Evolutionary conservation across 768 basidiomycete species (phyloP).

Genomic region (Mycena chlorophos): DNA sequence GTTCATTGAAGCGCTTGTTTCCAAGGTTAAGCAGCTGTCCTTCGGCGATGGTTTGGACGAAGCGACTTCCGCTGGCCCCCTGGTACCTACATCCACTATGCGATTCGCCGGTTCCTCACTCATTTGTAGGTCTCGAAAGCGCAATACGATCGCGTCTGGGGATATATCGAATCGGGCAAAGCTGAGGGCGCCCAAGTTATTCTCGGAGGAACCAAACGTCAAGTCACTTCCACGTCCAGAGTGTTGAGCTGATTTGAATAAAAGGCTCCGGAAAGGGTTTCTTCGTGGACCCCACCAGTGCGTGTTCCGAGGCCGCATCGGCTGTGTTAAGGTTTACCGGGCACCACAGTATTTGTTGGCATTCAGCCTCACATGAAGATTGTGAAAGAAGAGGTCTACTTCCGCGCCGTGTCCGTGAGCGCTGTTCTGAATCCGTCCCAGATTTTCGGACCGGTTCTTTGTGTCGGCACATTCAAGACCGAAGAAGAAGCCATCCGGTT

Average conservation of each 20-base stretch:
- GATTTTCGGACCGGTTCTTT: constrained; percentile 95
- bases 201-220: constrained; percentile 78
- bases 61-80: constrained; percentile 73
- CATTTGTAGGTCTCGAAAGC: constrained; percentile 68
- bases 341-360: constrained; percentile 71
- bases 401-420: constrained; percentile 5
- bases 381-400: constrained; percentile 69
- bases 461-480: constrained; percentile 78
- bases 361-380: constrained; percentile 83
- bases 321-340: constrained; percentile 9
- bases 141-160: constrained; percentile 85
- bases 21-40: constrained; percentile 65
- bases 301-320: constrained; percentile 27
- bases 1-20: constrained; percentile 66
- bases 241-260: background rate
- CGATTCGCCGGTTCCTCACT: constrained; percentile 1
- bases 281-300: constrained; percentile 88
- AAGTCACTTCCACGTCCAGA: background rate
- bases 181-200: constrained; percentile 75
- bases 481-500: constrained; percentile 84
- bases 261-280: constrained; percentile 66
- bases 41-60: constrained; percentile 85
- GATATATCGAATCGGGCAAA: constrained; percentile 86
- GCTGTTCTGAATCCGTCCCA: constrained; percentile 31
- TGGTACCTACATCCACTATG: constrained; percentile 51